Evolutionary conservation across 2,329 filamentous ascomycete genomes (phyloP).

Genomic region (Acrocalymma vagum): DNA sequence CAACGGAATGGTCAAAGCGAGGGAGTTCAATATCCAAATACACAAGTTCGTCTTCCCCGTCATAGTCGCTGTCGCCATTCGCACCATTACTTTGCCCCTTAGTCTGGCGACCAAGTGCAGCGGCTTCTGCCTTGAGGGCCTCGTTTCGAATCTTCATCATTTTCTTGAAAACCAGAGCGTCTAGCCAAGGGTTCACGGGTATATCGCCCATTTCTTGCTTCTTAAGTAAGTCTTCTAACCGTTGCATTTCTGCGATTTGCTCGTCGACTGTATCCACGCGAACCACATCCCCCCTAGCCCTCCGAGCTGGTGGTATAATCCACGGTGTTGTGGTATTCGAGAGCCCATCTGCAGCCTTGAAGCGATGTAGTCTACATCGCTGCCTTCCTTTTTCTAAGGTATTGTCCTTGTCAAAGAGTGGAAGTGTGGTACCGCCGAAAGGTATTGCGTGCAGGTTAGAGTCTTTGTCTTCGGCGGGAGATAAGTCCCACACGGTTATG

Average conservation of each 20-base stretch:
- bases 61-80: conserved; percentile 35
- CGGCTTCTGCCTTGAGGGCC: conserved; percentile 44
- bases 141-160: conserved; percentile 73
- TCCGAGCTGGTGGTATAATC: conserved; percentile 63
- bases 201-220: conserved; percentile 99
- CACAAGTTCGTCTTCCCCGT: conserved; percentile 70
- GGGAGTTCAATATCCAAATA: conserved; percentile 90
- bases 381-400: conserved; percentile 91
- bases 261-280: conserved; percentile 61
- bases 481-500: conserved; percentile 95
- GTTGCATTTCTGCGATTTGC: conserved; percentile 84
- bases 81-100: conserved; percentile 19
- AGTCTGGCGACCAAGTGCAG: conserved; percentile 46
- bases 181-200: conserved; percentile 90
- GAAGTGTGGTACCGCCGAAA: conserved; percentile 91
- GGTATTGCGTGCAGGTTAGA: conserved; percentile 82
- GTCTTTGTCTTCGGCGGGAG: conserved; percentile 75
- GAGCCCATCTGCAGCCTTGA: conserved; percentile 85
- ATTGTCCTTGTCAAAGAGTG: conserved; percentile 91
- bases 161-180: conserved; percentile 90
- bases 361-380: conserved; percentile 85
- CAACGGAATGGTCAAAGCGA: conserved; percentile 92
- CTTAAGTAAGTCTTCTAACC: conserved; percentile 90
- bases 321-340: conserved; percentile 82
- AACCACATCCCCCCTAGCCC: conserved; percentile 58